These are phyloP conservation scores for Alternaria brassicae DNA, from an alignment of 2,329 filamentous ascomycete species.

Conservation along the genomic window DNA sequence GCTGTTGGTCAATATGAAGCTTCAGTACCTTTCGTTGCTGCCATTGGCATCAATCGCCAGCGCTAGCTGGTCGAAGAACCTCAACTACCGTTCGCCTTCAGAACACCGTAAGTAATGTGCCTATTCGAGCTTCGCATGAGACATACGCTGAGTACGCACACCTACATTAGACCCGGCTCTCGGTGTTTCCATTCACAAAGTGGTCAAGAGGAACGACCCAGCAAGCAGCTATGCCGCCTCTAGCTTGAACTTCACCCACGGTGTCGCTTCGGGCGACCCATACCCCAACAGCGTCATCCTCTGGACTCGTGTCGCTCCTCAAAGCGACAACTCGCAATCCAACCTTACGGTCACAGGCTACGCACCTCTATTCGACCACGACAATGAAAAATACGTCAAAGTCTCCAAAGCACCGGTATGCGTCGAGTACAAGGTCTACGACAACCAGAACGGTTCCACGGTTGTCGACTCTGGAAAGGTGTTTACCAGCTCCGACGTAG, in stretches of 20 bases:
- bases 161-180: constrained; percentile 59
- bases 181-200: constrained; percentile 69
- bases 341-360: constrained; percentile 64
- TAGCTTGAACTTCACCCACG: constrained; percentile 50
- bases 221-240: constrained; percentile 29
- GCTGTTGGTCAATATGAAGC: constrained; percentile 32
- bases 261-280: constrained; percentile 57
- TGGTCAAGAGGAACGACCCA: constrained; percentile 60
- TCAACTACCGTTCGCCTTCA: constrained; percentile 74
- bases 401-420: constrained; percentile 69
- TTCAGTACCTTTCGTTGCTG: constrained; percentile 33
- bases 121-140: background rate
- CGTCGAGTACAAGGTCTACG: constrained; percentile 68
- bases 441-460: constrained; percentile 54
- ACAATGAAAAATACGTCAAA: constrained; percentile 60
- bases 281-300: constrained; percentile 51
- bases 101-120: constrained; percentile 55
- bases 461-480: constrained; percentile 65
- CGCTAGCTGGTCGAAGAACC: constrained; percentile 55
- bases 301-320: constrained; percentile 48
- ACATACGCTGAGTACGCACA: background rate
- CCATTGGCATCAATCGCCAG: constrained; percentile 23
- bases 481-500: constrained; percentile 75
- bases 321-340: constrained; percentile 50
- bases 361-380: constrained; percentile 61